Conservation (phyloP, 2,329 filamentous ascomycete genomes). For the Fusarium sulawesiense region DNA sequence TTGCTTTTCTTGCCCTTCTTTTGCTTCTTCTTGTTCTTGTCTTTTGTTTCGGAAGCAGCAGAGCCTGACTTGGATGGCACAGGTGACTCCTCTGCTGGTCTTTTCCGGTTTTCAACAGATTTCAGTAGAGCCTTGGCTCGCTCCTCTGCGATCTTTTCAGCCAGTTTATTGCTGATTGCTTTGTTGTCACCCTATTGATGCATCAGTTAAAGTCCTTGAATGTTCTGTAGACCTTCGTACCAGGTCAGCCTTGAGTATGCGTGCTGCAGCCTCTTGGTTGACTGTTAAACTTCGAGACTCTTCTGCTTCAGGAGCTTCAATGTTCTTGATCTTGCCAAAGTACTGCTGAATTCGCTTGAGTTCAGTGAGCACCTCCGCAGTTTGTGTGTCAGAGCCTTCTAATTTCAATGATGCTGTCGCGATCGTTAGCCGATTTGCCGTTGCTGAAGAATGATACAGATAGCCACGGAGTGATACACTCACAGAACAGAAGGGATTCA, state of each 20-base stretch:
- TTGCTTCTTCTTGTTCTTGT: constrained; percentile 50
- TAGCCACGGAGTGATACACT: not conserved
- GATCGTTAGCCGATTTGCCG: constrained; percentile 1
- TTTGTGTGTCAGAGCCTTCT: constrained; percentile 81
- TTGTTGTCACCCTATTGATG: constrained; percentile 61
- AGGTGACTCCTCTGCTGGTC: constrained; percentile 52
- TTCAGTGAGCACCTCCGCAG: constrained; percentile 87
- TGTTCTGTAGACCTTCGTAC: constrained; percentile 57
- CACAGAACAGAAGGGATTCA: constrained; percentile 90
- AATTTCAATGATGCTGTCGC: constrained; percentile 75
- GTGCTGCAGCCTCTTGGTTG: constrained; percentile 80
- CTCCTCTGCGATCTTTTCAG: constrained; percentile 68
- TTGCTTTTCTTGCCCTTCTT: constrained; percentile 51
- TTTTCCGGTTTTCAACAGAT: constrained; percentile 58
- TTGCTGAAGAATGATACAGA: not conserved
- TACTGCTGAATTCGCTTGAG: constrained; percentile 89
- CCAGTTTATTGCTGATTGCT: constrained; percentile 62
- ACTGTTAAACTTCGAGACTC: constrained; percentile 66
- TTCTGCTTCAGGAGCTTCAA: constrained; percentile 66
- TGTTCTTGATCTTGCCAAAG: constrained; percentile 87
- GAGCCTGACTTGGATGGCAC: constrained; percentile 40
- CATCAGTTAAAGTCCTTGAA: constrained; percentile 25
- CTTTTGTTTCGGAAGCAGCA: constrained; percentile 22
- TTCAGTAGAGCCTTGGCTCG: constrained; percentile 64
- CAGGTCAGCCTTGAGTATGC: constrained; percentile 85